phyloP scores from a whole-genome alignment of 306 rosid genomes.

The Corylus heterophylla region DNA sequence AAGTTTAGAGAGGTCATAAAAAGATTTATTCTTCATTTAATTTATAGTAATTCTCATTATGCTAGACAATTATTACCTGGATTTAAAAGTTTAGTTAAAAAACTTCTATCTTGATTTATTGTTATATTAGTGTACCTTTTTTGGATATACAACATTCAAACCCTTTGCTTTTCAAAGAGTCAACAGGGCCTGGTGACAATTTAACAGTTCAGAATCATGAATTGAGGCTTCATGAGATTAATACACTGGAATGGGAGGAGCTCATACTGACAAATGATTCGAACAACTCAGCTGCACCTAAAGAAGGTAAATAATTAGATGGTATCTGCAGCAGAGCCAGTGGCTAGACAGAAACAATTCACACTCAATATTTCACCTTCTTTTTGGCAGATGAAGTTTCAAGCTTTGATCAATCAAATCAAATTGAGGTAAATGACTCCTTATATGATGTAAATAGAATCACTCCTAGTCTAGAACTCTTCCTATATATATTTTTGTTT shows the following conservation, averaged over 20 bases:
- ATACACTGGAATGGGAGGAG: background rate
- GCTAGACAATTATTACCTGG: no score
- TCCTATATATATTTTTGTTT: background rate
- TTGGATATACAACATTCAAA: background rate
- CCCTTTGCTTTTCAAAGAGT: conserved; percentile 9
- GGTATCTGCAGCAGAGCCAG: conserved; percentile 25
- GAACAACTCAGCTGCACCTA: conserved; percentile 29
- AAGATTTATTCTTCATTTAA: no score
- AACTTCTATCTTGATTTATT: no score
- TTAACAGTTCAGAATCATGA: conserved; percentile 39
- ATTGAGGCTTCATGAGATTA: conserved; percentile 50
- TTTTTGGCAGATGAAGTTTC: conserved; percentile 48
- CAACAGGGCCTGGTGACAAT: conserved; percentile 34
- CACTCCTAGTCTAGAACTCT: background rate
- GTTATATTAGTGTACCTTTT: no score
- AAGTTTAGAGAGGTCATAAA: no score
- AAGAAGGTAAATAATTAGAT: conserved; percentile 63
- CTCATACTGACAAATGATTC: conserved; percentile 42
- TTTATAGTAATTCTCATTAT: no score
- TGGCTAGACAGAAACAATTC: conserved; percentile 15
- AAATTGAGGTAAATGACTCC: conserved; percentile 43
- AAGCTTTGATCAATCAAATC: conserved; percentile 53
- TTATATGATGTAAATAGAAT: conserved; percentile 53
- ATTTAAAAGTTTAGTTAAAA: no score
- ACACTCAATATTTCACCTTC: conserved; percentile 10